Evolutionary conservation across 129 eudicot species (phyloP), one percentile per base, ranked within the genome.

Genomic region (Flaveria robusta): DNA sequence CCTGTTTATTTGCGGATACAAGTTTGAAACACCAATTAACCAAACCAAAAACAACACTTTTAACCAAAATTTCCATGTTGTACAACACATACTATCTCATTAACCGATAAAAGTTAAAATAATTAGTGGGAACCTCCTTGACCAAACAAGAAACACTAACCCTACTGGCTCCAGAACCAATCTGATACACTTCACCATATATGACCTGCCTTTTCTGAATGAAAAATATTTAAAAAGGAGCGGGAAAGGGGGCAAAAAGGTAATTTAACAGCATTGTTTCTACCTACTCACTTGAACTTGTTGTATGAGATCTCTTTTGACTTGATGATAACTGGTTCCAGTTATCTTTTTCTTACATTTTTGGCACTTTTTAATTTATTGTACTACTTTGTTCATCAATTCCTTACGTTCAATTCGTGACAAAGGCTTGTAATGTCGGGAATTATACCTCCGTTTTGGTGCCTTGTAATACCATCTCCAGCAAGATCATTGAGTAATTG

Each of bases 341-440:
- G 37, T 58, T 7, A 3, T 49, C 15, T n/a, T 64, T 46, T 66
- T 34, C 52, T 75, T 19, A 1, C 51, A 47, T 19, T 7, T 34
- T 58, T 24, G 27, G 68, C 56, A 47, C 23, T 5, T 64, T 29
- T 49, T 51, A 14, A 42, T 42, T 8, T 39, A 42, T 23, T 3
- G 24, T 60, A 62, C 55, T 46, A 9, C 16, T 64, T 18, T 47
- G 27, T 55, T 62, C 74, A 58, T 43, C 37, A 60, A n/a, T 42
- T 76, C 47, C 54, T 23, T 58, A 92, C 77, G 52, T 77, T 77
- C 90, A 90, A 50, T 78, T 90, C 96, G 26, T 79, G 55, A 45
- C 80, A 76, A 39, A 93, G 89, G 81, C 91, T 82, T 54, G 89
- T 77, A 73, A 85, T 72, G 66, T 93, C 93, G 1, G 98, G 98